Base-by-base conservation (phyloP, 176 grass and related monocot genomes). In the Tillandsia leiboldiana region DNA sequence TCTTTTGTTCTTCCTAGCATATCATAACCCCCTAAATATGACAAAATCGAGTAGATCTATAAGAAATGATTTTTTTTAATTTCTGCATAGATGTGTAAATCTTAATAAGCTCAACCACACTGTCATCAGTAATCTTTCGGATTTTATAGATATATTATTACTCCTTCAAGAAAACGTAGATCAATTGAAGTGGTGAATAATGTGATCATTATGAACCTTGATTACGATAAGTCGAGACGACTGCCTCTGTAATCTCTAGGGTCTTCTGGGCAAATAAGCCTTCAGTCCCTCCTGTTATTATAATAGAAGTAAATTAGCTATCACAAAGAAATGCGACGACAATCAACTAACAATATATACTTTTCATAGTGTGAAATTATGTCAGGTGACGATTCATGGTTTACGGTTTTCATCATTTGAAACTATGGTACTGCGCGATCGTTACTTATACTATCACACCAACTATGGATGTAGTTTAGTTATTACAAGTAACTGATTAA, bases 21-120 rank as follows among this genome's bases (percentile, higher is more conserved):
- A 75, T 87, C 84, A 58, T 72, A 87, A 26, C 84, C 84, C 61
- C 84, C 83, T 86, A 59, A 17, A 72, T 49, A 72, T 12, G 27
- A 28, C 57, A 11, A 75, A 75, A 71, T 9, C 33, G 33, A 42
- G 33, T 7, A 7, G 5, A 42, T 42, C 33, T 42, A 42, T 42
- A 7, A 42, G 33, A 42, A 42, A 42, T 42, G 33, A 42, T 42
- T 42, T 42, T 33, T 33, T 42, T 42, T 42, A 42, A 42, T 7
- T 42, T 42, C 33, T 3, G 4, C 33, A 42, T 50, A 61, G 27
- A 33, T 57, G 11, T 29, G 51, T 12, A 9, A 23, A 73, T 71
- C 71, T 75, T 81, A 72, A 33, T 33, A 59, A 17, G 20, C 15
- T 59, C 56, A 59, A 20, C 56, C 15, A 59, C 20, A 20, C 11